Base-by-base conservation (phyloP, 345 rosid genomes). In the Corymbia maculata region DNA sequence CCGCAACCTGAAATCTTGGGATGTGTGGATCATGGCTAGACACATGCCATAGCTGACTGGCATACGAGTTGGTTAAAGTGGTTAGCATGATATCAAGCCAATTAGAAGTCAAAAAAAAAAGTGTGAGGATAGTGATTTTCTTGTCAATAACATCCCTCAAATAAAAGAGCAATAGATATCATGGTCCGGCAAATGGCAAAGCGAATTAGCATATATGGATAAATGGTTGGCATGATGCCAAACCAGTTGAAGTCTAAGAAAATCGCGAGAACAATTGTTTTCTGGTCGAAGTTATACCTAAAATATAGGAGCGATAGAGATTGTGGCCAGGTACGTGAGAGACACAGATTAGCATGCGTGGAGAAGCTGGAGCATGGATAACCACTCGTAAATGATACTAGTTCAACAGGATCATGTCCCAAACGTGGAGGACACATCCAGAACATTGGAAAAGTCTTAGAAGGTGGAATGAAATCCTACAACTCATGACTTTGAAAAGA, bases 241-340 rank as follows among this genome's bases (percentile, higher is more conserved):
- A 66, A 66, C 21, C 32, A 5, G 8, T 66, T 66, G 4, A 66
- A 7, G 79, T 66, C 32, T 30, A 12, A 61, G 32, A 61, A 26
- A 61, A 61, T 12, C 12, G 32, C 6, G 32, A 26, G 32, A 5
- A 61, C 1, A 0, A 28, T 26, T 11, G 26, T 1, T 61, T 26
- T 61, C 28, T 28, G 0, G 28, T 55, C 6, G 1, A 55, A 4
- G 61, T 22, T 9, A 55, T 22, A 26, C 61, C 28, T 55, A 55
- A 22, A 55, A 55, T 55, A 22, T 55, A 55, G 61, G 12, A 8
- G 13, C 4, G 13, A 1, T 55, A 12, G 28, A 55, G 12, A 55
- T 0, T 55, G 12, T 53, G 2, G 0, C 14, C 7, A 61, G 0
- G 26, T 1, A 61, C 68, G 3, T 0, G 0, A 28, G 26, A 1